A percentile compares a stretch with the other conserved stretches of the same genome.
These are phyloP conservation scores for Tuber aestivum DNA, from an alignment of 495 filamentous ascomycete genomes.

Conservation along the genomic window DNA sequence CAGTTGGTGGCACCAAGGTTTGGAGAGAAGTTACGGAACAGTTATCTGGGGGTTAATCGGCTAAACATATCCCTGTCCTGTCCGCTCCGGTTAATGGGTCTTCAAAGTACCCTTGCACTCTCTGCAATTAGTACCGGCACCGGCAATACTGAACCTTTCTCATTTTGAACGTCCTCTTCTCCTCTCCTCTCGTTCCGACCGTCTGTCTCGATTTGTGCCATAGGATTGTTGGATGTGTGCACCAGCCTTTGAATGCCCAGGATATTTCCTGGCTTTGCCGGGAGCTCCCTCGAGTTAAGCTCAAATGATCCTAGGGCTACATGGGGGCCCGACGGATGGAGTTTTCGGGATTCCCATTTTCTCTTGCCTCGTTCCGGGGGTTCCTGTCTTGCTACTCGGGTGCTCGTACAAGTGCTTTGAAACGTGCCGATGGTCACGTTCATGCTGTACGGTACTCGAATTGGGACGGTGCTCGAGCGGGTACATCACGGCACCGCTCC, in stretches of 20 bases:
- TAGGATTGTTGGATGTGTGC: neutral
- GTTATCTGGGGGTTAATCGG: too few relatives aligned
- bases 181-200: neutral
- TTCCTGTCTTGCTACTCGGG: neutral
- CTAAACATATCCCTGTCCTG: too few relatives aligned
- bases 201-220: neutral
- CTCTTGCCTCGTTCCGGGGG: neutral
- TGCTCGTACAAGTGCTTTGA: too few relatives aligned
- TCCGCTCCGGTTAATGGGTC: too few relatives aligned
- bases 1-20: neutral
- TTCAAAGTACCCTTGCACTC: too few relatives aligned
- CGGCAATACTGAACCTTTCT: neutral
- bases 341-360: neutral
- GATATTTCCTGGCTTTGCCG: neutral
- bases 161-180: neutral
- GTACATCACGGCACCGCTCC: neutral
- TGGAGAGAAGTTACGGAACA: too few relatives aligned
- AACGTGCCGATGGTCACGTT: neutral
- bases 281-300: neutral
- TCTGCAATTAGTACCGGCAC: neutral
- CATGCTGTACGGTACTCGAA: neutral
- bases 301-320: neutral
- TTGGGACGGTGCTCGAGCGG: too few relatives aligned
- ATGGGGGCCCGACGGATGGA: neutral
- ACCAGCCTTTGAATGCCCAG: neutral